These are phyloP conservation scores for Cladophialophora chaetospira DNA, from an alignment of 2,329 filamentous ascomycete species.

Conservation along the genomic window DNA sequence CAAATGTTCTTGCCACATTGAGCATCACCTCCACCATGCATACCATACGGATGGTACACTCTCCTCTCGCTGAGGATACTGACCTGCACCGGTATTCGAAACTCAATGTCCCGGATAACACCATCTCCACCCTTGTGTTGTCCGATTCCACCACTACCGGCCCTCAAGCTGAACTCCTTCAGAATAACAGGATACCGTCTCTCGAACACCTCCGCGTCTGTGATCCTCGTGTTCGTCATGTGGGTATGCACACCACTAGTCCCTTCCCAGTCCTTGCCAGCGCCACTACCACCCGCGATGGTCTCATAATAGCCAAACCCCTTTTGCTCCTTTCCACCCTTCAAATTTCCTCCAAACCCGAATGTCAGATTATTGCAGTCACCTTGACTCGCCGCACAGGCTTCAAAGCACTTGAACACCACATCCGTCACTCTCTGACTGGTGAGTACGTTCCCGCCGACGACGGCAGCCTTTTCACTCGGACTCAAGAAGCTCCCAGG, in stretches of 20 bases:
- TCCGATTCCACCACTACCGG: conserved; percentile 66
- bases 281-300: conserved; percentile 77
- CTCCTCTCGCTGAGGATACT: conserved; percentile 76
- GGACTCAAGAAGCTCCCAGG: conserved; percentile 73
- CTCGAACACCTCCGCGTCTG: conserved; percentile 80
- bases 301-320: conserved; percentile 90
- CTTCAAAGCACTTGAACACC: conserved; percentile 76
- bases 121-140: conserved; percentile 73
- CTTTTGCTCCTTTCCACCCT: conserved; percentile 46
- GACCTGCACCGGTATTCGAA: conserved; percentile 76
- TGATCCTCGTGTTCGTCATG: conserved; percentile 88
- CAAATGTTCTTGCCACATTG: conserved; percentile 82
- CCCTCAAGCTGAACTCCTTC: conserved; percentile 68
- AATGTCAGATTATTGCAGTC: conserved; percentile 86
- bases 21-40: conserved; percentile 79
- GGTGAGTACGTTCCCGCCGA: conserved; percentile 81
- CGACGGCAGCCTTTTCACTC: conserved; percentile 74
- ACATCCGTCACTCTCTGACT: conserved; percentile 80
- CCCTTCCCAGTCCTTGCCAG: conserved; percentile 74
- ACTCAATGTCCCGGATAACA: conserved; percentile 80
- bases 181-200: conserved; percentile 76
- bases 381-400: conserved; percentile 76
- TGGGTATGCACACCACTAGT: conserved; percentile 77
- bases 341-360: conserved; percentile 70
- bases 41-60: conserved; percentile 76